Evolutionary conservation across 163 green algal species (phyloP).

Genomic region (Volvox carteri): DNA sequence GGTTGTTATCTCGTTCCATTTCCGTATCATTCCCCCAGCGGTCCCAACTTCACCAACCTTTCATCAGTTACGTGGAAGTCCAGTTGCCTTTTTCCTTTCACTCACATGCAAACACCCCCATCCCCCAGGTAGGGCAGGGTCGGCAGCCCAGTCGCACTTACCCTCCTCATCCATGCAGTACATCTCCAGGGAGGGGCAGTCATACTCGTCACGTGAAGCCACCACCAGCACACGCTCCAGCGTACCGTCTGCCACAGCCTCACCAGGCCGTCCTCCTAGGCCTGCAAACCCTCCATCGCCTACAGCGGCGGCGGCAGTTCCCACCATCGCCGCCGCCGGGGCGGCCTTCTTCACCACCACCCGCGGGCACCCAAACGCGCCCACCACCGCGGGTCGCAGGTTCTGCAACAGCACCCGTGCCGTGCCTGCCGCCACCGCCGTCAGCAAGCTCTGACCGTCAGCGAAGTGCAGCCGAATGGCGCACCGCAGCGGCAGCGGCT

Average conservation of each 20-base stretch:
- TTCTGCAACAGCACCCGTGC: conserved; percentile 40
- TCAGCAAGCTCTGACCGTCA: conserved; percentile 9
- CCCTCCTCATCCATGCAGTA: conserved; percentile 51
- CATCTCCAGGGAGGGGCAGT: conserved; percentile 40
- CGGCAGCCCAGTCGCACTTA: too few species aligned
- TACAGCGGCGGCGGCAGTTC: neutral
- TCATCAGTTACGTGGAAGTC: too few species aligned
- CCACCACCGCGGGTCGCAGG: conserved; percentile 48
- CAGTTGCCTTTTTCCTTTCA: too few species aligned
- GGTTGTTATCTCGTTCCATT: too few species aligned
- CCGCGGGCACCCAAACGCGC: conserved; percentile 44
- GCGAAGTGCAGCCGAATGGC: conserved; percentile 37
- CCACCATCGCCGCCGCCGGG: neutral
- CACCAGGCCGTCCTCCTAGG: neutral
- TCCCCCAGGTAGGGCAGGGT: too few species aligned
- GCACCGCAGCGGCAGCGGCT: neutral
- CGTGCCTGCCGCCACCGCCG: conserved; percentile 13
- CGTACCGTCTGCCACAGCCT: conserved; percentile 3
- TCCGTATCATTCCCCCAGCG: too few species aligned
- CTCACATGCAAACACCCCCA: too few species aligned
- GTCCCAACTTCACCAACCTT: too few species aligned
- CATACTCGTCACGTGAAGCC: conserved; percentile 22
- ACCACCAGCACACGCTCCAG: conserved; percentile 50
- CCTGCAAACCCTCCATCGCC: neutral
- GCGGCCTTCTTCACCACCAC: neutral